Evolutionary conservation across 805 yeast species (phyloP).

Genomic region (Metschnikowia gelsemii): DNA sequence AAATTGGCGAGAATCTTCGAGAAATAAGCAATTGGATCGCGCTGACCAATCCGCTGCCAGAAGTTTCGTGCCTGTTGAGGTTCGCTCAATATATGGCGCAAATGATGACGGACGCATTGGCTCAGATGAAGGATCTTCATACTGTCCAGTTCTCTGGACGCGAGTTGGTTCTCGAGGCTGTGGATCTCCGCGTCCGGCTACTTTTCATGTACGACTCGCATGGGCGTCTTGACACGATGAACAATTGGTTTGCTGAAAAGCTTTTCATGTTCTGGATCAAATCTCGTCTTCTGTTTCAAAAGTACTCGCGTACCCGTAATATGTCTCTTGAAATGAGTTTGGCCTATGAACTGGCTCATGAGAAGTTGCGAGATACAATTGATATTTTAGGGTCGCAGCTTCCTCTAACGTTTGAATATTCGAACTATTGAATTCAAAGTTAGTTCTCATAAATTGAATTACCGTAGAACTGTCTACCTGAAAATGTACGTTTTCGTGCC

Average conservation of each 20-base stretch:
- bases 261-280: not conserved
- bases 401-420: too few species aligned
- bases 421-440: too few species aligned
- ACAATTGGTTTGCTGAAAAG: not conserved
- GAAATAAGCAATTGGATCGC: not conserved
- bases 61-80: not conserved
- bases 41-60: not conserved
- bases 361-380: too few species aligned
- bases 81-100: not conserved
- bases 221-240: not conserved
- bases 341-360: too few species aligned
- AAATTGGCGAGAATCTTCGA: not conserved
- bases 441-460: too few species aligned
- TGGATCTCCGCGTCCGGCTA: not conserved
- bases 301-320: not conserved
- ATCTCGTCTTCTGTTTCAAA: not conserved
- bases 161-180: not conserved
- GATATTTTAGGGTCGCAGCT: too few species aligned
- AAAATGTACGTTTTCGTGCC: too few species aligned
- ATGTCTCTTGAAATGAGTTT: not conserved
- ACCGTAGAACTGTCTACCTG: too few species aligned
- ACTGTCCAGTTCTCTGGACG: not conserved
- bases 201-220: not conserved
- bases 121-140: not conserved
- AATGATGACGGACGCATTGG: not conserved